Base-by-base conservation (phyloP, 2,329 filamentous ascomycete species). In the Fusarium globosum region DNA sequence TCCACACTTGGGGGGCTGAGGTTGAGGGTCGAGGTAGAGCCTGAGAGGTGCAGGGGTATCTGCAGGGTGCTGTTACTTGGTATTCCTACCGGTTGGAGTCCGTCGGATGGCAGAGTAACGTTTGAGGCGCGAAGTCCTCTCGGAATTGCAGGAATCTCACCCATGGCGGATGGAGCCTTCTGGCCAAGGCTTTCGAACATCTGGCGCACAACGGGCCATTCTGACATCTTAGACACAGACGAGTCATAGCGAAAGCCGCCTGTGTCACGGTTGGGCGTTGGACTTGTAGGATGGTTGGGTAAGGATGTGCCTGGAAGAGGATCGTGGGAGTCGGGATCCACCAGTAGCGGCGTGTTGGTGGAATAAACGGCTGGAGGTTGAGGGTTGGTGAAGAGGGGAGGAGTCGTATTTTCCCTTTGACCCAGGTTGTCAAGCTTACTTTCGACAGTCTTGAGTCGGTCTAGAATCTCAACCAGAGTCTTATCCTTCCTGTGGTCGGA, bases 381-480 rank as follows among this genome's bases (percentile, higher is more conserved):
- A 42, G 77, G 68, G 36, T 49, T 68, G n/a, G 39, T 58, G 58
- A 76, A 74, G n/a, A 67, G 36, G 10, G 72, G 67, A 39, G 73
- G 61, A 35, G 68, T 73, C n/a, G 64, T 56, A 33, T 67, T 72
- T 13, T 70, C 70, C 48, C 62, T 80, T 56, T 80, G 58, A 61
- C 74, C 78, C 36, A 86, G 63, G 57, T 73, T 79, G 71, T 91
- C 88, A 71, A 91, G 84, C 78, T 90, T 90, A 60, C 78, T 83
- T 77, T 90, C 88, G 49, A 91, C 81, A 60, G 81, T 83, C 70
- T 86, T 88, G 58, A 91, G 81, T 16, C 86, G 84, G 53, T 90
- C 88, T 36, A 91, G 82, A 60, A 91, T 90, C 76, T 91, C 88
- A 46, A 89, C 85, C 73, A 91, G 82, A 6, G 88, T 91, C 80